A percentile compares a stretch with the other conserved stretches of the same genome.
Evolutionary conservation across 768 basidiomycete species (phyloP).

Genomic region (Pleurotus platypus): DNA sequence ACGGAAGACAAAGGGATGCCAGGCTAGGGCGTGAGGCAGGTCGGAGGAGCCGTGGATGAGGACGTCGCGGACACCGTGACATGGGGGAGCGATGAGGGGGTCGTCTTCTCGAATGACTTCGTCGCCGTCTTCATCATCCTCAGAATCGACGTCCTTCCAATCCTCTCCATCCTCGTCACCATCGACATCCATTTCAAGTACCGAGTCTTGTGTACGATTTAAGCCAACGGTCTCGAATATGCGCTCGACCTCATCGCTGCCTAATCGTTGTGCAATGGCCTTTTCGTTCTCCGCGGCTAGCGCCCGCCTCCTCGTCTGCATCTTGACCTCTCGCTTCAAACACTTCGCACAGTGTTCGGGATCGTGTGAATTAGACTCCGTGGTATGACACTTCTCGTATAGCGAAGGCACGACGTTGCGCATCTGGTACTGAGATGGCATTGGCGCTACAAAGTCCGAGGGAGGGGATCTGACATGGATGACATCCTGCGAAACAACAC

Average conservation of each 20-base stretch:
- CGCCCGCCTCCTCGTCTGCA: slow-evolving; percentile 15
- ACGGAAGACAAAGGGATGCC: slow-evolving; percentile 43
- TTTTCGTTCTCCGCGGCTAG: slow-evolving; percentile 8
- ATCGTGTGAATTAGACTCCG: slow-evolving; percentile 3
- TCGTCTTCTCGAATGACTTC: slow-evolving; percentile 9
- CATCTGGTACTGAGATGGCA: background rate
- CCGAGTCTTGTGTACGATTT: background rate
- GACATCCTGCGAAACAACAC: background rate
- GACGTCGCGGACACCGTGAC: slow-evolving; percentile 57
- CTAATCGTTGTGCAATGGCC: background rate
- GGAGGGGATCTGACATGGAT: background rate
- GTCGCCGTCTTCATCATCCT: slow-evolving; percentile 14
- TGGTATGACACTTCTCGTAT: slow-evolving; percentile 10
- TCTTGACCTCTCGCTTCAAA: background rate
- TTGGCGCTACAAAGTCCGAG: background rate
- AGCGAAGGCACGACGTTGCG: background rate
- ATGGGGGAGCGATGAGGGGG: slow-evolving; percentile 22
- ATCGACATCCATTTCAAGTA: no score
- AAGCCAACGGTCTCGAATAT: background rate
- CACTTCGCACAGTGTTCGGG: background rate
- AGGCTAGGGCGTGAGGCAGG: slow-evolving; percentile 39
- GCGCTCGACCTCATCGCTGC: background rate
- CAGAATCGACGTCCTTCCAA: slow-evolving; percentile 20
- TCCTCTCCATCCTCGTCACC: slow-evolving; percentile 2
- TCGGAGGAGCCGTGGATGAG: slow-evolving; percentile 65